Evolutionary conservation across 1,284 basidiomycete species (phyloP).

Genomic region (Spongispora temasekensis): DNA sequence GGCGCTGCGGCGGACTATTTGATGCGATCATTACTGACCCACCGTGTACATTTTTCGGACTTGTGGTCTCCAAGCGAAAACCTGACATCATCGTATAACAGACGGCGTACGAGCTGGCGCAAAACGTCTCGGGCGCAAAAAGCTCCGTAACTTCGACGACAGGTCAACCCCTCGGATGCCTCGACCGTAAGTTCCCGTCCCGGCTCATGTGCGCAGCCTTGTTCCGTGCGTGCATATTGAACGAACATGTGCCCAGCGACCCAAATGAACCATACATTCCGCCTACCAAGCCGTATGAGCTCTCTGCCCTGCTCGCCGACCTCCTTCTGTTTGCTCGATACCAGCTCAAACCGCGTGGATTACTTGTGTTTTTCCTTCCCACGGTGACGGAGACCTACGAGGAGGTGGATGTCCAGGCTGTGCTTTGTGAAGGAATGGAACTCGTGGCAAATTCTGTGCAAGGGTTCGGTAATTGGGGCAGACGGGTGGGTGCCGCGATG

Average conservation of each 20-base stretch:
- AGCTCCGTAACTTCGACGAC: constrained; percentile 47
- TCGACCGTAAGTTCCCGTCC: constrained; percentile 40
- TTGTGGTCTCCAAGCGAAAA: neutral
- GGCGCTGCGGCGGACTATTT: constrained; percentile 85
- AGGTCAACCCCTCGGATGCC: constrained; percentile 40
- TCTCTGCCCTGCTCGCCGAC: constrained; percentile 83
- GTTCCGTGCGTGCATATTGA: neutral
- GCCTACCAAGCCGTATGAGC: constrained; percentile 90
- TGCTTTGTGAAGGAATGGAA: constrained; percentile 85
- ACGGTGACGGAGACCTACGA: constrained; percentile 91
- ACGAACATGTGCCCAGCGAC: no score
- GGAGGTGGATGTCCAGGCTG: constrained; percentile 76
- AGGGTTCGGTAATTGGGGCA: constrained; percentile 94
- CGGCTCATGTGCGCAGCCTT: neutral
- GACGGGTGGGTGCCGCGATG: constrained; percentile 62
- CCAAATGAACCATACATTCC: constrained; percentile 72
- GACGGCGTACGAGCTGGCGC: constrained; percentile 97
- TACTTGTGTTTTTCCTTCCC: constrained; percentile 94
- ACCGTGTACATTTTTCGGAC: constrained; percentile 65
- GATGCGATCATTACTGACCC: constrained; percentile 96
- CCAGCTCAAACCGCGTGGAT: constrained; percentile 82
- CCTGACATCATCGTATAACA: constrained; percentile 24
- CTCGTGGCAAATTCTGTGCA: constrained; percentile 89
- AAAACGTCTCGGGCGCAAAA: constrained; percentile 85
- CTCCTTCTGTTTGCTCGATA: constrained; percentile 84